Percentiles rank a stretch among this genome's conserved stretches.
Evolutionary conservation across 345 rosid species (phyloP).

Genomic region (Jatropha curcas): DNA sequence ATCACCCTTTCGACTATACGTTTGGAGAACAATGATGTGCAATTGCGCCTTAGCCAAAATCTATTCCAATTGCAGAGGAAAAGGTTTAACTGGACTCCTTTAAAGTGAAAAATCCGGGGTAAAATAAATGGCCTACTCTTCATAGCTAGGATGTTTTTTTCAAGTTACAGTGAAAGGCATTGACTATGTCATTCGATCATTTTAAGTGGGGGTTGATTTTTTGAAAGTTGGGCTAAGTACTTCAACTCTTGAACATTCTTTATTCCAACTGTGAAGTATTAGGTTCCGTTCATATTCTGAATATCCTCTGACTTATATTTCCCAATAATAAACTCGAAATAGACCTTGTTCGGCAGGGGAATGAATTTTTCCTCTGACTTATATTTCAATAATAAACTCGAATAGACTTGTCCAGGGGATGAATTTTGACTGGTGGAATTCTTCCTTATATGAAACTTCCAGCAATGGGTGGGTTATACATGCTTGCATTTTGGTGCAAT

Average conservation of each 20-base stretch:
- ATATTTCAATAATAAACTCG: not conserved
- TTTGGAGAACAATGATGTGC: slow-evolving; percentile 82
- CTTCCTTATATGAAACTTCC: not conserved
- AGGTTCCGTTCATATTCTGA: no score
- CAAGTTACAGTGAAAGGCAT: not conserved
- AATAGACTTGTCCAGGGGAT: not conserved
- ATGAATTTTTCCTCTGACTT: no score
- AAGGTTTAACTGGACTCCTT: slow-evolving; percentile 75
- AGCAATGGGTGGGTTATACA: not conserved
- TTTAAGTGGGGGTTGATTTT: not conserved
- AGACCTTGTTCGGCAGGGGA: no score
- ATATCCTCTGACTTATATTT: no score
- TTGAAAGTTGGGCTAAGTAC: not conserved
- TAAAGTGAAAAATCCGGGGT: slow-evolving; percentile 76
- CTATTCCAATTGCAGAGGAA: slow-evolving; percentile 83
- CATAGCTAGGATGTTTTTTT: not conserved
- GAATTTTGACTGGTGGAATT: not conserved
- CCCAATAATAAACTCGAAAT: no score
- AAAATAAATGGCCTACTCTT: slow-evolving; percentile 34
- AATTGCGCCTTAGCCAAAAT: slow-evolving; percentile 72
- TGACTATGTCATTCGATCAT: not conserved
- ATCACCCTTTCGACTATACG: slow-evolving; percentile 54
- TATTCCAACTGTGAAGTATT: no score
- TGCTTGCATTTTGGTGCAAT: no score
- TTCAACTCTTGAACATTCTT: not conserved